phyloP scores from a whole-genome alignment of 129 eudicot genomes.

The Sambucus nigra region DNA sequence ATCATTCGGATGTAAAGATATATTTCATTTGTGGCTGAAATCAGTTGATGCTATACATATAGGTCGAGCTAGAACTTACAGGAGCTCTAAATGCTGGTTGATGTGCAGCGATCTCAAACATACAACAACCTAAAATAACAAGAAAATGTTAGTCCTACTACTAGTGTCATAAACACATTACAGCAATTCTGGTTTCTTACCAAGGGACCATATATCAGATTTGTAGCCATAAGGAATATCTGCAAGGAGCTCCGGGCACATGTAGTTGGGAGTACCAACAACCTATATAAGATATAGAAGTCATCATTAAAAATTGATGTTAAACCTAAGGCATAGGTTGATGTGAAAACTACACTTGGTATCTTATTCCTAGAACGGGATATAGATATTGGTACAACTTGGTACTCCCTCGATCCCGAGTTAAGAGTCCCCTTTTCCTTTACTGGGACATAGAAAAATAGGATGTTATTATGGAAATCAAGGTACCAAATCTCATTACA shows the following conservation, averaged over 20 bases:
- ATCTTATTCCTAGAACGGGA: too few species aligned
- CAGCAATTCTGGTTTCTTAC: conserved; percentile 24
- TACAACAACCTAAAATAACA: conserved; percentile 64
- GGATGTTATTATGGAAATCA: too few species aligned
- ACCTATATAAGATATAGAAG: conserved; percentile 31
- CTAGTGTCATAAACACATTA: not conserved
- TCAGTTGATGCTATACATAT: not conserved
- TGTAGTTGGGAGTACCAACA: conserved; percentile 94
- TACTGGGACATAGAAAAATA: too few species aligned
- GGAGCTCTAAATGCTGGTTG: conserved; percentile 94
- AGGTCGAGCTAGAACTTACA: conserved; percentile 33
- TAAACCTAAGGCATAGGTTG: too few species aligned
- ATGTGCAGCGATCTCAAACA: conserved; percentile 98
- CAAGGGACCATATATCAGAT: conserved; percentile 98
- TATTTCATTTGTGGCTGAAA: not conserved
- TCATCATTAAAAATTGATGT: not conserved
- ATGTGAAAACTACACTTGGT: too few species aligned
- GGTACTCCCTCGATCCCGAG: too few species aligned
- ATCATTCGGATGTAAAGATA: not conserved
- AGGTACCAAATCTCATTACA: too few species aligned
- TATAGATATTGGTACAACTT: too few species aligned
- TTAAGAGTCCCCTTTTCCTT: too few species aligned
- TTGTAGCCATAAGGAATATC: conserved; percentile 96
- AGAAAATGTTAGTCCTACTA: not conserved
- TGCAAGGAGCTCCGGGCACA: conserved; percentile 97